Evolutionary conservation across 768 basidiomycete genomes (phyloP).

Genomic region (Cystobasidium ongulense): DNA sequence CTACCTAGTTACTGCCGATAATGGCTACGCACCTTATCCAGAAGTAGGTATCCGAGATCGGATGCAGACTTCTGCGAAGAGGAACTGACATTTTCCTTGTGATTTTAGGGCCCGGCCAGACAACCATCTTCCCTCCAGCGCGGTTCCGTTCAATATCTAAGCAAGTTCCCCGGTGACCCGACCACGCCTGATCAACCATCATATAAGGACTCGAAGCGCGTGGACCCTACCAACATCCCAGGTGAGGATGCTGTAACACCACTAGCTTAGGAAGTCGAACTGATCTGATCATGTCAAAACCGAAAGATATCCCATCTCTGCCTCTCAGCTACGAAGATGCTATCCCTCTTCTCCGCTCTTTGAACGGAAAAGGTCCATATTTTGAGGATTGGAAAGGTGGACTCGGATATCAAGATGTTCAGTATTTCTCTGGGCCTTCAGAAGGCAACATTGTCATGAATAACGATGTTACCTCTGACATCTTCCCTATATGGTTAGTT

Average conservation of each 20-base stretch:
- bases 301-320: constrained; percentile 72
- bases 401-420: constrained; percentile 43
- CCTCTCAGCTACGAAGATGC: constrained; percentile 85
- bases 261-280: background rate
- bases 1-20: constrained; percentile 24
- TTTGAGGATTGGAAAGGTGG: constrained; percentile 44
- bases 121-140: constrained; percentile 76
- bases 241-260: background rate
- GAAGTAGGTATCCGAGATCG: background rate
- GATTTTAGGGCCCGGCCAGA: constrained; percentile 65
- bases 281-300: constrained; percentile 47
- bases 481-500: constrained; percentile 66
- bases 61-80: background rate
- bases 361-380: constrained; percentile 48
- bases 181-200: constrained; percentile 81
- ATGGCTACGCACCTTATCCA: constrained; percentile 52
- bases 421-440: constrained; percentile 48
- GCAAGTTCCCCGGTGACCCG: constrained; percentile 56
- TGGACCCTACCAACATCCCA: constrained; percentile 44
- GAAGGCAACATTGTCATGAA: constrained; percentile 53
- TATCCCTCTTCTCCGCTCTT: constrained; percentile 55
- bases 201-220: constrained; percentile 63
- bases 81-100: background rate
- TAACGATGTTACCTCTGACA: constrained; percentile 68
- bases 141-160: constrained; percentile 68